phyloP scores from a whole-genome alignment of 2,329 filamentous ascomycete genomes.

The Alternaria viburni region DNA sequence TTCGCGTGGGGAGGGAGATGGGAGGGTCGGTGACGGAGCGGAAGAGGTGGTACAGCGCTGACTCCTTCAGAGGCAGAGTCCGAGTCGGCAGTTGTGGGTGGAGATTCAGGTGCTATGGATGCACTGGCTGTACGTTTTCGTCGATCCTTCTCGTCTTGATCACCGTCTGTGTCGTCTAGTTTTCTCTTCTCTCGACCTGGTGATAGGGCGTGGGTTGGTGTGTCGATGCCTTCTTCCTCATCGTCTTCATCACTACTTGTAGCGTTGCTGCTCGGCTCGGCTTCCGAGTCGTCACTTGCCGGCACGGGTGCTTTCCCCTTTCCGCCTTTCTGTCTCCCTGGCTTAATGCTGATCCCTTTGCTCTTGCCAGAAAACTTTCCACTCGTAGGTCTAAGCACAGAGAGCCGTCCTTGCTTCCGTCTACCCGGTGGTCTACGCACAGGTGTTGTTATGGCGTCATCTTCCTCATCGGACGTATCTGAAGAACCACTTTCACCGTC shows the following conservation, averaged over 20 bases:
- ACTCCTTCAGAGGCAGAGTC: slow-evolving; percentile 21
- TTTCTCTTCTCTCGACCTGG: slow-evolving; percentile 40
- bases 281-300: slow-evolving; percentile 20
- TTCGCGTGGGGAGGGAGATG: neutral
- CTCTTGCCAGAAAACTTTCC: slow-evolving; percentile 46
- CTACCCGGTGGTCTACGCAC: slow-evolving; percentile 23
- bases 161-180: slow-evolving; percentile 17
- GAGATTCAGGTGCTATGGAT: slow-evolving; percentile 28
- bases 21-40: slow-evolving; percentile 31
- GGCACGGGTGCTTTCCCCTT: slow-evolving; percentile 33
- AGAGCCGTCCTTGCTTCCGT: slow-evolving; percentile 39
- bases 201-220: slow-evolving; percentile 36
- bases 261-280: slow-evolving; percentile 14
- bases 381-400: slow-evolving; percentile 45
- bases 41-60: slow-evolving; percentile 24
- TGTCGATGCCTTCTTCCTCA: slow-evolving; percentile 38
- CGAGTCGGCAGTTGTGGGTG: slow-evolving; percentile 22
- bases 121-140: slow-evolving; percentile 39
- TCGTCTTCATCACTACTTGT: slow-evolving; percentile 28
- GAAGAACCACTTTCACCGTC: slow-evolving; percentile 31
- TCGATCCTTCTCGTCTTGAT: slow-evolving; percentile 23
- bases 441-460: slow-evolving; percentile 27
- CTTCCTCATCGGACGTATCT: slow-evolving; percentile 31
- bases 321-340: slow-evolving; percentile 23
- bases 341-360: slow-evolving; percentile 20